Conservation (phyloP, 129 eudicot species). For the Apium graveolens region DNA sequence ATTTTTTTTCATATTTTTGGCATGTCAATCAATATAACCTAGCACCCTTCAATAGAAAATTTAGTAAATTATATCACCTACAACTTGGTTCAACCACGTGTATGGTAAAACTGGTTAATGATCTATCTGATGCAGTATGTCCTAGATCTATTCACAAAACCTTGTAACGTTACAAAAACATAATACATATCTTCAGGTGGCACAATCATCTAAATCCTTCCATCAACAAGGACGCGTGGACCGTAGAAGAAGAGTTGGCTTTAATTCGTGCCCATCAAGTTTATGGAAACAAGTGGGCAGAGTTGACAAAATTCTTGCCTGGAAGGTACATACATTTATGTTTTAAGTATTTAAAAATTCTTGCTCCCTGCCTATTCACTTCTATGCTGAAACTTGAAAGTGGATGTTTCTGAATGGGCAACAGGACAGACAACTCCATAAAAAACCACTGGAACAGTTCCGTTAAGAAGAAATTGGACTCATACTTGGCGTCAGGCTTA, state of each 20-base stretch:
- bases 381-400: background rate
- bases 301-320: slow-evolving; percentile 77
- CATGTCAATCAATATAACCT: background rate
- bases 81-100: background rate
- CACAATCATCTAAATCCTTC: slow-evolving; percentile 92
- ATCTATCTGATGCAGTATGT: background rate
- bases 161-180: background rate
- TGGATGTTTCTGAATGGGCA: background rate
- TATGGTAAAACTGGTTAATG: background rate
- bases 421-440: slow-evolving; percentile 94
- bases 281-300: slow-evolving; percentile 98
- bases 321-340: slow-evolving; percentile 57
- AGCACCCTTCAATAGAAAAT: background rate
- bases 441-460: slow-evolving; percentile 99
- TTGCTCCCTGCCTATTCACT: background rate
- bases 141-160: background rate
- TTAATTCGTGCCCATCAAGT: slow-evolving; percentile 70
- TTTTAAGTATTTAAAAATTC: background rate
- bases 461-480: slow-evolving; percentile 76
- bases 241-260: slow-evolving; percentile 66
- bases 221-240: slow-evolving; percentile 91
- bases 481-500: slow-evolving; percentile 65
- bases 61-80: background rate
- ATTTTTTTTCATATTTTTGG: background rate
- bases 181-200: slow-evolving; percentile 57